Evolutionary conservation across 2,329 filamentous ascomycete species (phyloP), one percentile per base, ranked within the genome.

Genomic region (Hypoxylon sp.): DNA sequence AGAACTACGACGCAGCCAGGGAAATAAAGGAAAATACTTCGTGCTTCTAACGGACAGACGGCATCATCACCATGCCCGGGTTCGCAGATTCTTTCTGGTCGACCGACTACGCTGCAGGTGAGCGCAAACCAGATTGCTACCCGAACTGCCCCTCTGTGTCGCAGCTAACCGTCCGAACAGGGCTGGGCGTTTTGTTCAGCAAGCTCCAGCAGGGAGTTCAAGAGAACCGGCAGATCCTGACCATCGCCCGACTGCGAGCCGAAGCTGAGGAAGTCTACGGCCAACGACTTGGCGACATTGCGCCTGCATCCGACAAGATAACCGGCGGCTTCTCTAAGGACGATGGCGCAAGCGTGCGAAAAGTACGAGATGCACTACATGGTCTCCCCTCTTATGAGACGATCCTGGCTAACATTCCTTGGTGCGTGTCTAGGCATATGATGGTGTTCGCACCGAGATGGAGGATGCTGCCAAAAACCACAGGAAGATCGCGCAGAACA

Each of bases 51-150:
- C 35, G 47, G 45, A 57, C 35, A 43, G 45, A 57, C 62, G 62
- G 59, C 61, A 60, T 64, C 63, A 62, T 70, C 58, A 86, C 76
- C 74, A 94, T 94, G 90, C 89, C 90, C 68, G 86, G 91, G 70
- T 98, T 99, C 78, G 88, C 92, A 68, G 92, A 94, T 79, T 97
- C 93, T 47, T 98, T 99, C 80, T 99, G 95, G 95, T 97, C 95
- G 62, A 86, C 87, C 74, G 95, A 99, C 83, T 98, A 98, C 83
- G 94, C 94, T 74, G 92, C 91, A 81, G 93, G 90, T 90, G 79
- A 74, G 83, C 50, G 72, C 58, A 33, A 50, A 42, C 21, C 17
- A 18, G 33, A 46, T n/a, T 17, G 35, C 31, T 47, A 42, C 37
- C 38, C 9, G 3, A 50, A 21, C 6, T 27, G 13, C 33, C 20